phyloP scores from a whole-genome alignment of 2,329 filamentous ascomycete species.

The Colletotrichum siamense region DNA sequence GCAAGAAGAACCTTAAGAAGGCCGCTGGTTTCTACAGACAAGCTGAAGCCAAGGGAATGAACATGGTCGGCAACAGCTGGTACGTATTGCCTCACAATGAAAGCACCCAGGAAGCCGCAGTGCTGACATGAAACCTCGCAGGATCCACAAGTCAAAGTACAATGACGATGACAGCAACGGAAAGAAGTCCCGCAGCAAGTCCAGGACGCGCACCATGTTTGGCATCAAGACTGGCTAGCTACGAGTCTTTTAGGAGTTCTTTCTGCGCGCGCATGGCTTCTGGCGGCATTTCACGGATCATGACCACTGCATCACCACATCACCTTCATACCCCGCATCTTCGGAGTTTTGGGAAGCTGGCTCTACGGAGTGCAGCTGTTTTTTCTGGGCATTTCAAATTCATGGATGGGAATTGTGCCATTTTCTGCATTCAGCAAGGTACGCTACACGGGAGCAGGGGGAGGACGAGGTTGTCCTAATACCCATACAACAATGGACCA shows the following conservation, averaged over 20 bases:
- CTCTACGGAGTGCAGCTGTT: conserved; percentile 17
- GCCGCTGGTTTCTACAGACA: conserved; percentile 88
- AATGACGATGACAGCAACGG: conserved; percentile 63
- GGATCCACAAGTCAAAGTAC: conserved; percentile 98
- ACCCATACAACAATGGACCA: neutral
- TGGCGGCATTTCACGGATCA: conserved; percentile 24
- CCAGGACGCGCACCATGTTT: conserved; percentile 77
- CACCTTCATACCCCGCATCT: conserved; percentile 23
- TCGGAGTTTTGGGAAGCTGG: conserved; percentile 22
- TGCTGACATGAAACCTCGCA: conserved; percentile 39
- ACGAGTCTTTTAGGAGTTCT: conserved; percentile 15
- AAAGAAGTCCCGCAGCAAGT: conserved; percentile 74
- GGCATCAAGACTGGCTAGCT: conserved; percentile 43
- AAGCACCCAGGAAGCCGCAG: neutral
- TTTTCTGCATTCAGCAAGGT: conserved; percentile 16
- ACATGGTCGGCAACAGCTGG: conserved; percentile 99
- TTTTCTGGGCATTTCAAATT: conserved; percentile 14
- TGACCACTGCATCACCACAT: conserved; percentile 24
- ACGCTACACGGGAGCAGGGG: neutral
- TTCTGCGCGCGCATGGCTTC: conserved; percentile 9
- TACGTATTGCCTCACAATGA: conserved; percentile 53
- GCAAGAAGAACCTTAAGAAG: conserved; percentile 95
- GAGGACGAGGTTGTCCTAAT: neutral
- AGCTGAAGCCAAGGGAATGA: conserved; percentile 93
- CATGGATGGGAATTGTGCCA: conserved; percentile 12